Evolutionary conservation across 805 yeast genomes (phyloP).

Genomic region (Tetrapisispora nanseiensis): DNA sequence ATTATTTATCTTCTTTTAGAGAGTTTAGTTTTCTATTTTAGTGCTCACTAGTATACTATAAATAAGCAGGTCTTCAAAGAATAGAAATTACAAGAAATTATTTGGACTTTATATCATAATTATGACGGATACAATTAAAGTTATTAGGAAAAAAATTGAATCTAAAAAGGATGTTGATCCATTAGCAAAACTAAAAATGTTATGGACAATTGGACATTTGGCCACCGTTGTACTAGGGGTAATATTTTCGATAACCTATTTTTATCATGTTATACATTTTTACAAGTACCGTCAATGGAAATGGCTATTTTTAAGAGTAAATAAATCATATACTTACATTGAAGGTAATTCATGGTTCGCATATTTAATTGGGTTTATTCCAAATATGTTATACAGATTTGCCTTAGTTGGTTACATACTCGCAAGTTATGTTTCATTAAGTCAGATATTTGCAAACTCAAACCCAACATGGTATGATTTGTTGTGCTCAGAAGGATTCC

Average conservation of each 20-base stretch:
- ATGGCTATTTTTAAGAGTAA: constrained; percentile 22
- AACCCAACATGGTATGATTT: constrained; percentile 56
- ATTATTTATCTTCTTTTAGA: too few species aligned
- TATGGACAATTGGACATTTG: constrained; percentile 26
- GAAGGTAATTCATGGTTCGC: constrained; percentile 18
- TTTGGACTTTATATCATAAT: neutral
- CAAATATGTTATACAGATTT: constrained; percentile 44
- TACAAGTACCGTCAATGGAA: constrained; percentile 29
- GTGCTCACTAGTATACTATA: too few species aligned
- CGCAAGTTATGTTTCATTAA: constrained; percentile 43
- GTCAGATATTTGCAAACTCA: constrained; percentile 49
- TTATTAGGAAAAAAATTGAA: constrained; percentile 18
- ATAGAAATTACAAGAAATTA: neutral
- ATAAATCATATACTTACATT: constrained; percentile 13
- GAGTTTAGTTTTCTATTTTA: too few species aligned
- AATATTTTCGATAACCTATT: constrained; percentile 20
- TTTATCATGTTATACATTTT: constrained; percentile 18
- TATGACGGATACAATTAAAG: constrained; percentile 17
- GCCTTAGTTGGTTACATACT: constrained; percentile 46
- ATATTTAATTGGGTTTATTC: constrained; percentile 28
- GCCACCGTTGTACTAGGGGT: constrained; percentile 19
- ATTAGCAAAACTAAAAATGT: constrained; percentile 13
- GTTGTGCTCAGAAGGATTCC: constrained; percentile 69
- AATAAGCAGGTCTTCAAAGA: neutral
- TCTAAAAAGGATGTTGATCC: constrained; percentile 15